Percentiles rank a stretch among this genome's conserved stretches.
Conservation (phyloP, 768 basidiomycete species). For the Tulasnella sp. region DNA sequence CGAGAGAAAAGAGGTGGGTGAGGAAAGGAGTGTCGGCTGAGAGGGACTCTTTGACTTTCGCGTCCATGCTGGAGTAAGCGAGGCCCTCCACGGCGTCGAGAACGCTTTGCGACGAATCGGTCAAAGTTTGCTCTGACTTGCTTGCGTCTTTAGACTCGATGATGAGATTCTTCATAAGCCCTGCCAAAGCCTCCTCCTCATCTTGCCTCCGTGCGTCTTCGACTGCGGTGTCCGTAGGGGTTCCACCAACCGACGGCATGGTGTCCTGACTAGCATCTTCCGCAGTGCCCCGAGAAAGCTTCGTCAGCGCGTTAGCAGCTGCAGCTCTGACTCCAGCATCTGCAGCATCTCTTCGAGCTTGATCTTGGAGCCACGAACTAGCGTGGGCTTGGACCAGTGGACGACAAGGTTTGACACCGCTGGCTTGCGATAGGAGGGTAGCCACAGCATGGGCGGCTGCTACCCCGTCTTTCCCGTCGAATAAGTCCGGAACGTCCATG, state of each 20-base stretch:
- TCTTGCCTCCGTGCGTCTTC: background rate
- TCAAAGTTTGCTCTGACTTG: background rate
- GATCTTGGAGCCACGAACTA: slow-evolving; percentile 54
- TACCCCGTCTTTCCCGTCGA: slow-evolving; percentile 31
- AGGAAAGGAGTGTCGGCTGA: slow-evolving; percentile 45
- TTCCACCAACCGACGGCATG: background rate
- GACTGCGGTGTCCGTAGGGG: background rate
- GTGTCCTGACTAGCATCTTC: slow-evolving; percentile 32
- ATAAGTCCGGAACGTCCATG: slow-evolving; percentile 60
- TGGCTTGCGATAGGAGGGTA: slow-evolving; percentile 63
- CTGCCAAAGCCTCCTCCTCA: slow-evolving; percentile 35
- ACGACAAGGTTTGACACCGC: slow-evolving; percentile 63
- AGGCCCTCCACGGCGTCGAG: slow-evolving; percentile 71
- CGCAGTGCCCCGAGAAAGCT: slow-evolving; percentile 48
- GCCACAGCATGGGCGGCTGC: slow-evolving; percentile 49
- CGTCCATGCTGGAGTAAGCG: slow-evolving; percentile 43
- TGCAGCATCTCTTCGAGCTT: slow-evolving; percentile 34
- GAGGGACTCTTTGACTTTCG: slow-evolving; percentile 33
- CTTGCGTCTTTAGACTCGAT: slow-evolving; percentile 18
- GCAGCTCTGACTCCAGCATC: slow-evolving; percentile 43
- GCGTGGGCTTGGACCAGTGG: slow-evolving; percentile 44
- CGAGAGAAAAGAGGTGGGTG: slow-evolving; percentile 41
- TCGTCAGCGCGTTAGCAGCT: slow-evolving; percentile 65
- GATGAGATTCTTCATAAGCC: slow-evolving; percentile 47
- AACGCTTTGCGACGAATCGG: slow-evolving; percentile 27